phyloP scores from a whole-genome alignment of 495 filamentous ascomycete genomes.

The Hypoxylon lenormandii region DNA sequence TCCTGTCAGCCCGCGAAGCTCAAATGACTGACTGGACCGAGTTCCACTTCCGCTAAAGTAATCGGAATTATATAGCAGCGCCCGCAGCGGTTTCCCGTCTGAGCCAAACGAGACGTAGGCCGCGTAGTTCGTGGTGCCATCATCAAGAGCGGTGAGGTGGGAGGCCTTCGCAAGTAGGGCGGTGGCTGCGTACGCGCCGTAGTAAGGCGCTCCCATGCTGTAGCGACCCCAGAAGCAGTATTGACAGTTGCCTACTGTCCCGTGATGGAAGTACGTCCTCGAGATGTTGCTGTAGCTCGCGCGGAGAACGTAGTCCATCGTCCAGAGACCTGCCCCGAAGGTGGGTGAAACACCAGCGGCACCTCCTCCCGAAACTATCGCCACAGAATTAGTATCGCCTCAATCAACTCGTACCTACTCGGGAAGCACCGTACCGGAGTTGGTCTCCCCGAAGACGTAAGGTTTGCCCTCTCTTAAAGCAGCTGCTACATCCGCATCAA shows the following conservation, averaged over 20 bases:
- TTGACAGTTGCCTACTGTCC: conserved; percentile 70
- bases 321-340: conserved; percentile 71
- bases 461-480: conserved; percentile 60
- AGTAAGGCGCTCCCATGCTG: conserved; percentile 68
- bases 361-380: conserved; percentile 60
- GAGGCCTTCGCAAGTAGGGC: conserved; percentile 65
- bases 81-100: conserved; percentile 54
- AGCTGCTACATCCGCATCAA: conserved; percentile 64
- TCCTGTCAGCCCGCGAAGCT: conserved; percentile 58
- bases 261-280: conserved; percentile 71
- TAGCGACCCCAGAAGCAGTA: conserved; percentile 72
- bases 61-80: conserved; percentile 69
- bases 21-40: conserved; percentile 60
- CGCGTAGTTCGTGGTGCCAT: conserved; percentile 62
- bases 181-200: conserved; percentile 68
- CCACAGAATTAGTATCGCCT: background rate
- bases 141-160: conserved; percentile 65
- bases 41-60: conserved; percentile 64
- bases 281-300: conserved; percentile 61
- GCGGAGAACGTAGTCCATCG: conserved; percentile 69
- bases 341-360: conserved; percentile 66
- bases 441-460: conserved; percentile 71
- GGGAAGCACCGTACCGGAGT: conserved; percentile 58
- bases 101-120: conserved; percentile 66
- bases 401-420: too few relatives aligned